Percentiles rank a stretch among this genome's conserved stretches.
Conservation (phyloP, 169 alveolate genomes). For the Plasmodium chabaudi region DNA sequence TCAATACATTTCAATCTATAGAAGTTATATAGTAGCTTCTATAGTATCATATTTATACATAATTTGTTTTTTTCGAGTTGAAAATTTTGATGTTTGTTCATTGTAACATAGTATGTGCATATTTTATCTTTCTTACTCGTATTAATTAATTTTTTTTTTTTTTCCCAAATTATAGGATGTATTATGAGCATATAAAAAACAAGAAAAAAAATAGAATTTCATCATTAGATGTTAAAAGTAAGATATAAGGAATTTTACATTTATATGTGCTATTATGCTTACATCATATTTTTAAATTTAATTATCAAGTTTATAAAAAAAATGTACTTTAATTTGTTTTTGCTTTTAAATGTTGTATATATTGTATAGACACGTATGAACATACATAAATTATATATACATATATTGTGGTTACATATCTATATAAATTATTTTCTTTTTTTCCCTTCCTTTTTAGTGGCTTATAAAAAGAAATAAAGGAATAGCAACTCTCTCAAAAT, state of each 20-base stretch:
- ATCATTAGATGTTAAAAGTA: slow-evolving; percentile 39
- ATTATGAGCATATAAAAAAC: slow-evolving; percentile 34
- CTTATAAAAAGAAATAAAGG: slow-evolving; percentile 26
- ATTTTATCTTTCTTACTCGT: too few species aligned
- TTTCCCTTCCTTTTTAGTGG: slow-evolving; percentile 16
- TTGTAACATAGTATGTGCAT: too few species aligned
- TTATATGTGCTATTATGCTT: neutral
- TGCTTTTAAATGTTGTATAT: too few species aligned
- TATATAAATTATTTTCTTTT: neutral
- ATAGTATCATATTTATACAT: too few species aligned
- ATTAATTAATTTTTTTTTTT: neutral
- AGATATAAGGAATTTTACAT: neutral
- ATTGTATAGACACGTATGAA: neutral
- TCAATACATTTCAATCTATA: too few species aligned
- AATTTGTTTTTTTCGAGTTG: too few species aligned
- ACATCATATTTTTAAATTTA: neutral
- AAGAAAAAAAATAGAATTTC: slow-evolving; percentile 17
- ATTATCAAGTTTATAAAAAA: neutral
- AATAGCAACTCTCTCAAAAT: neutral
- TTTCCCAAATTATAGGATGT: slow-evolving; percentile 32
- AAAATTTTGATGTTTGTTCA: too few species aligned
- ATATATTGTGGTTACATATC: neutral
- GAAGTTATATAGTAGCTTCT: too few species aligned
- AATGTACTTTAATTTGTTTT: neutral
- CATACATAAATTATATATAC: neutral